Evolutionary conservation across 176 grass and related monocot genomes (phyloP).

Genomic region (Phragmites australis): DNA sequence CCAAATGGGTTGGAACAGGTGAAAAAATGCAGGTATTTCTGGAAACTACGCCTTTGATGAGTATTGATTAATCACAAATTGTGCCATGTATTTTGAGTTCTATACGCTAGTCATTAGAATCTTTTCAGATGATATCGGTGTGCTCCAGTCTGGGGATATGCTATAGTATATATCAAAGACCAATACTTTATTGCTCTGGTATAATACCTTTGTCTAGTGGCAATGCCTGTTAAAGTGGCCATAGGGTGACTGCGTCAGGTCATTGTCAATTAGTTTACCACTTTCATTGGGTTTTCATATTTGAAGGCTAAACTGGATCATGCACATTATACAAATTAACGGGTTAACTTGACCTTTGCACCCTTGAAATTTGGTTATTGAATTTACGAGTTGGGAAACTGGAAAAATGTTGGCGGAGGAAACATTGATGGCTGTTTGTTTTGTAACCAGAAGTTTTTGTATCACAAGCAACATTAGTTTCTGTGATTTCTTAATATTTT

Average conservation of each 20-base stretch:
- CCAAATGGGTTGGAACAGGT: slow-evolving; percentile 69
- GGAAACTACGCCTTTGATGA: neutral
- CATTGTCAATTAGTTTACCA: neutral
- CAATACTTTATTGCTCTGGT: neutral
- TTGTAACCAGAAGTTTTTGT: neutral
- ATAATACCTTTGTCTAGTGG: neutral
- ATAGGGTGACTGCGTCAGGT: neutral
- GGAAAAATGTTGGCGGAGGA: neutral
- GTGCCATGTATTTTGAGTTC: neutral
- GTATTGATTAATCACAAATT: neutral
- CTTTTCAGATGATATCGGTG: neutral
- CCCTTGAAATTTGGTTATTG: neutral
- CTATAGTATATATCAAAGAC: neutral
- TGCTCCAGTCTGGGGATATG: neutral
- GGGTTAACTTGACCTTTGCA: neutral
- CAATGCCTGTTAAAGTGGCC: neutral
- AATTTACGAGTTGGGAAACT: neutral
- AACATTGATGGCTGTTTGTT: neutral
- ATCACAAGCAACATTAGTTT: slow-evolving; percentile 1
- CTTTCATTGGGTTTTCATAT: neutral
- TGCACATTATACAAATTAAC: neutral
- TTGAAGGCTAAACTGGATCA: neutral
- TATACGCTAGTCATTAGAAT: neutral
- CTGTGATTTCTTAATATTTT: neutral
- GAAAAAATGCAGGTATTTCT: slow-evolving; percentile 42